Conservation (phyloP, 2,329 filamentous ascomycete species). For the Arthroderma sp. region DNA sequence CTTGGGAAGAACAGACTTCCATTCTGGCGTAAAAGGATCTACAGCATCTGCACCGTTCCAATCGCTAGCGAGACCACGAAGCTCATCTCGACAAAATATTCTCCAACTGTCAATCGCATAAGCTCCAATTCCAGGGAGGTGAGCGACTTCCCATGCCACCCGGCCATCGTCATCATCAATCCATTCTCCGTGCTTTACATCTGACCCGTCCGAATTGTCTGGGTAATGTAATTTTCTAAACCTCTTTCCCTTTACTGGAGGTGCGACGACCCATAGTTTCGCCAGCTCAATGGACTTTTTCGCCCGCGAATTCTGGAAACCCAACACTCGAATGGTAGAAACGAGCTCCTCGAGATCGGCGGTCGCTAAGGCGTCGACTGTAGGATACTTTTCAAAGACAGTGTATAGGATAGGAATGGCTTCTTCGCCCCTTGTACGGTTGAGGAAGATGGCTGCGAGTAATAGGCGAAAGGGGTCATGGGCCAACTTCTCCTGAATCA, state of each 20-base stretch:
- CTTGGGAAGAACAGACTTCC: slow-evolving; percentile 69
- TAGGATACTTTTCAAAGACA: slow-evolving; percentile 56
- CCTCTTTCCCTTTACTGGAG: slow-evolving; percentile 46
- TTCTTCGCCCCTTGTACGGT: slow-evolving; percentile 59
- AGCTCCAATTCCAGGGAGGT: slow-evolving; percentile 60
- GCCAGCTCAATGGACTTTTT: slow-evolving; percentile 58
- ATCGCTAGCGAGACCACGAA: slow-evolving; percentile 52
- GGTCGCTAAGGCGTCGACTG: slow-evolving; percentile 46
- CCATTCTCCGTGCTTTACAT: slow-evolving; percentile 35
- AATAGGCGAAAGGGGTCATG: slow-evolving; percentile 66
- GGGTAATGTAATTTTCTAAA: slow-evolving; percentile 47
- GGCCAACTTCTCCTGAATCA: slow-evolving; percentile 71
- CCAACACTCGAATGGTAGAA: slow-evolving; percentile 54
- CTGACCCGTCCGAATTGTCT: slow-evolving; percentile 33
- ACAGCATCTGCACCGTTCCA: slow-evolving; percentile 48
- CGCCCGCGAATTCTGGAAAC: slow-evolving; percentile 56
- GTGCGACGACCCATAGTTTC: slow-evolving; percentile 49
- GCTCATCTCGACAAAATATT: slow-evolving; percentile 75
- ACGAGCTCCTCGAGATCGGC: slow-evolving; percentile 46
- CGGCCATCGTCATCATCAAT: slow-evolving; percentile 37
- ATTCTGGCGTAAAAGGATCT: slow-evolving; percentile 61
- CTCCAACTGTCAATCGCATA: slow-evolving; percentile 86
- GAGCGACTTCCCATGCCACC: slow-evolving; percentile 68
- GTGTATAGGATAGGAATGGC: slow-evolving; percentile 64
- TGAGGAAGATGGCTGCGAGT: slow-evolving; percentile 71